Base-by-base conservation (phyloP, 78 protist species). In the Guillardia theta region DNA sequence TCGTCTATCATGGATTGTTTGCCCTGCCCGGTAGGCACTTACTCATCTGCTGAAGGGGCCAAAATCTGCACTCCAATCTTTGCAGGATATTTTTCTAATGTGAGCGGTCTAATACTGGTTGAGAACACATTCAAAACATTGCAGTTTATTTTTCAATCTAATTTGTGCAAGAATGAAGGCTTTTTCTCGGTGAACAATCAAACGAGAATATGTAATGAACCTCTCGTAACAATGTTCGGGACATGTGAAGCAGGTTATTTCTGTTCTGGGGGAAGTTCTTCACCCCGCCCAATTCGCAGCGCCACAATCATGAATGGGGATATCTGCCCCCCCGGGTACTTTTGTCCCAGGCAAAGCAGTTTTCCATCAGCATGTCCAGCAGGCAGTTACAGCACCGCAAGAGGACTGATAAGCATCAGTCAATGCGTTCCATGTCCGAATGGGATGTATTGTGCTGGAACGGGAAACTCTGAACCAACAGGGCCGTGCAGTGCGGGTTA, bases 291-390 rank as follows among this genome's bases (percentile, higher is more conserved):
- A 18, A 6, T 53, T 22, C 46, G 46, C 33, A 43, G 45, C n/a
- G 36, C 46, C 80, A 47, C 39, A 45, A 44, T 22, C n/a, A 9
- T 12, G 22, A 44, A 41, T 36, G 88, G 48, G 9, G 44, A 77
- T 48, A 77, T 77, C 30, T 88, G 80, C n/a, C 96, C 96, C 0
- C 44, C 36, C 18, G 97, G 97, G 24, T 30, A 45, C 19, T 96
- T 93, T 80, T 96, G 97, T 43, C 94, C 88, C n/a, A n/a, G 95
- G 9, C 95, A 95, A 15, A 54, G 93, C 33, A 19, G 39, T 1
- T 0, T 62, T 53, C 93, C 48, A 58, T 18, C 27, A 15, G 90
- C 97, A 12, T 96, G 97, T 58, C 94, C 97, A 1, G 37, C 39
- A 1, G 97, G 97, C 9, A 96, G 96, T 0, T 94, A 36, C 41